Percentiles rank a stretch among this genome's conserved stretches.
Conservation (phyloP, 2,329 filamentous ascomycete genomes). For the Furcasterigmium sp. region DNA sequence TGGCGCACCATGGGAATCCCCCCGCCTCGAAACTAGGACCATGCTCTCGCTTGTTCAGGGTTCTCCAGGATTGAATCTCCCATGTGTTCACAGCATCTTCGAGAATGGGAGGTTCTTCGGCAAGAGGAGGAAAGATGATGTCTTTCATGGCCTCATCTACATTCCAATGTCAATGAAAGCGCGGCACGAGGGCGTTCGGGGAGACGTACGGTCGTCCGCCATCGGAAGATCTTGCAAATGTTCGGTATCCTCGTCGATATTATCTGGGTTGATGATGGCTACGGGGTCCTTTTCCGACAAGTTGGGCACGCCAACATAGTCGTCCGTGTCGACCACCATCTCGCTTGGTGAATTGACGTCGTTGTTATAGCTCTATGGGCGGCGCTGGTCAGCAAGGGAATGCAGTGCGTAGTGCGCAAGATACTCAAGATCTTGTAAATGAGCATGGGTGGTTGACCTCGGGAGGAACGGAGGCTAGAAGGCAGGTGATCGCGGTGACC, state of each 20-base stretch:
- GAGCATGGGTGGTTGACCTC: neutral
- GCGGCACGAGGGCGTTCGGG: neutral
- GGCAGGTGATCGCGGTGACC: neutral
- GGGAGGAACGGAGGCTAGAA: neutral
- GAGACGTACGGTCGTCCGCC: slow-evolving; percentile 47
- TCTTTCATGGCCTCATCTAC: slow-evolving; percentile 82
- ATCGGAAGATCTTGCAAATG: slow-evolving; percentile 41
- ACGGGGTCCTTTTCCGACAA: slow-evolving; percentile 45
- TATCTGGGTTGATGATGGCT: slow-evolving; percentile 50
- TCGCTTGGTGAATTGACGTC: slow-evolving; percentile 50
- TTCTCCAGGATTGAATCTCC: slow-evolving; percentile 81
- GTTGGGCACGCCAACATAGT: slow-evolving; percentile 46
- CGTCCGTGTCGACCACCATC: slow-evolving; percentile 51
- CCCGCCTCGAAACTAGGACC: slow-evolving; percentile 84
- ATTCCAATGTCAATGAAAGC: slow-evolving; percentile 17
- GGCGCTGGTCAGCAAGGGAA: slow-evolving; percentile 13
- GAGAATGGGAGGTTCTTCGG: slow-evolving; percentile 73
- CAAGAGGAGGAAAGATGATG: slow-evolving; percentile 64
- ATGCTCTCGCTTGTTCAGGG: slow-evolving; percentile 72
- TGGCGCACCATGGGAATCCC: slow-evolving; percentile 74
- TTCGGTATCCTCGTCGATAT: slow-evolving; percentile 41
- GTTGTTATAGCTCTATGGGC: slow-evolving; percentile 41
- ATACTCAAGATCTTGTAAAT: neutral
- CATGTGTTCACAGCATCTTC: slow-evolving; percentile 76
- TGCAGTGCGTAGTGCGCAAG: neutral